These are phyloP conservation scores for Pyrus bretschneideri DNA, from an alignment of 306 rosid genomes.

Conservation along the genomic window DNA sequence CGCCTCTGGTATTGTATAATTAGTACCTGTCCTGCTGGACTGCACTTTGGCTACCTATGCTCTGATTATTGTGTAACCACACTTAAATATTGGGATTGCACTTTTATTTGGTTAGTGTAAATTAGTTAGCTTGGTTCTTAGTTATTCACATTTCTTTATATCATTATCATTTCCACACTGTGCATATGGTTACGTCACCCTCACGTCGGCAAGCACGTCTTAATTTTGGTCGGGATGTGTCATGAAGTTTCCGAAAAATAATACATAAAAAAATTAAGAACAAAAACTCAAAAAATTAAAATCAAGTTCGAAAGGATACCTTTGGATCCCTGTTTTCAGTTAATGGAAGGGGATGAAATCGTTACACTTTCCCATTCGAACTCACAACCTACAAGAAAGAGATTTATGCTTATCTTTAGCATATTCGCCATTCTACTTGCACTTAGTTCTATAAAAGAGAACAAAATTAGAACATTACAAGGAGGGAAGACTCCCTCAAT, in stretches of 20 bases:
- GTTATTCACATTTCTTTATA: too few relatives aligned
- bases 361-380: slow-evolving; percentile 72
- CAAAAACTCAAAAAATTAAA: neutral
- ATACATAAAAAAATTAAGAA: neutral
- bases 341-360: slow-evolving; percentile 51
- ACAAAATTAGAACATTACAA: slow-evolving; percentile 43
- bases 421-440: slow-evolving; percentile 18
- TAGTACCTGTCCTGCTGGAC: too few relatives aligned
- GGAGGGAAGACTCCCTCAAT: slow-evolving; percentile 68
- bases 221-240: too few relatives aligned
- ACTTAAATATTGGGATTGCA: too few relatives aligned
- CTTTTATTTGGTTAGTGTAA: too few relatives aligned
- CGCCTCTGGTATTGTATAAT: too few relatives aligned
- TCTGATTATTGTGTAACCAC: too few relatives aligned
- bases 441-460: slow-evolving; percentile 7
- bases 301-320: slow-evolving; percentile 43
- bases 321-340: slow-evolving; percentile 56
- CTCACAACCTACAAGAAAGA: slow-evolving; percentile 57
- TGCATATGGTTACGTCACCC: too few relatives aligned
- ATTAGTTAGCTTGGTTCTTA: too few relatives aligned
- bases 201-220: too few relatives aligned
- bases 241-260: neutral
- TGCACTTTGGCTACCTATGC: too few relatives aligned
- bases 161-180: too few relatives aligned
- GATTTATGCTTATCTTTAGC: slow-evolving; percentile 2